phyloP scores from a whole-genome alignment of 1,284 basidiomycete species.

The Heterobasidion irregulare region DNA sequence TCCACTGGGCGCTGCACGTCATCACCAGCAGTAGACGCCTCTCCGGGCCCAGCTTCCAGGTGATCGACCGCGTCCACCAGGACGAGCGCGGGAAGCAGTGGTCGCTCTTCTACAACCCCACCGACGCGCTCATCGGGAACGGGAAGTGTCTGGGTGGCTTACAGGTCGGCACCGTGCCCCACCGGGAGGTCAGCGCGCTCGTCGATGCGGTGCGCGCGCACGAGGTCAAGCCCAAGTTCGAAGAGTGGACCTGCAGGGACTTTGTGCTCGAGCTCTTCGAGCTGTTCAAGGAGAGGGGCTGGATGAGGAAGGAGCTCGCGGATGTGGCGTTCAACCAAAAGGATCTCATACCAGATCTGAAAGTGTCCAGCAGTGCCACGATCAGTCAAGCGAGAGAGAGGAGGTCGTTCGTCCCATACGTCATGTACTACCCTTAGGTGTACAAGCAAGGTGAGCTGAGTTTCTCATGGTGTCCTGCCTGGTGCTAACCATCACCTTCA shows the following conservation, averaged over 20 bases:
- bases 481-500: too few species aligned
- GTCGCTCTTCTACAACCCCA: neutral
- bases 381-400: neutral
- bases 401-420: neutral
- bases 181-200: neutral
- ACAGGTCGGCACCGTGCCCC: neutral
- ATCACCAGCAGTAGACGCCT: neutral
- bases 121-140: neutral
- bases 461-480: too few species aligned
- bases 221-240: neutral
- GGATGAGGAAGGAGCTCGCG: neutral
- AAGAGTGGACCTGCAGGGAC: neutral
- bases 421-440: neutral
- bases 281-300: neutral
- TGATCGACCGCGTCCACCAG: neutral
- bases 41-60: neutral
- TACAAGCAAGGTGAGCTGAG: neutral
- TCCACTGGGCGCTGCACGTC: neutral
- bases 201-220: neutral
- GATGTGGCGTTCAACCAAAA: neutral
- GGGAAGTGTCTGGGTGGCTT: neutral
- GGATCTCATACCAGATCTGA: neutral
- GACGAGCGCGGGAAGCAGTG: constrained; percentile 1
- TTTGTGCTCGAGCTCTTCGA: neutral
- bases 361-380: neutral